A percentile compares a stretch with the other conserved stretches of the same genome.
phyloP scores from a whole-genome alignment of 345 rosid genomes.

The Citrus sinensis region DVS_A1.0 CM039163.1:7683001-7683500 shows the following conservation, averaged over 20 bases:
- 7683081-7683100: constrained; percentile 64
- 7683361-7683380: background rate
- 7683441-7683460: no score
- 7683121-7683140: constrained; percentile 73
- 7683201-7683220: constrained; percentile 26
- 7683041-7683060: constrained; percentile 70
- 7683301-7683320: no score
- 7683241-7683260: background rate
- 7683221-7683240: background rate
- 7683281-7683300: no score
- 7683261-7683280: background rate
- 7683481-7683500: no score
- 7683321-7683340: no score
- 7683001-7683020: no score
- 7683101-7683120: constrained; percentile 60
- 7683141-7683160: constrained; percentile 80
- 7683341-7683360: no score
- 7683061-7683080: constrained; percentile 59
- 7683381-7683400: background rate
- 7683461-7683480: no score
- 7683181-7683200: constrained; percentile 79
- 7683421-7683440: no score
- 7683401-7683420: no score
- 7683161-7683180: constrained; percentile 88
- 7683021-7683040: background rate